These are phyloP conservation scores for Sugiyamaella paludigena DNA, from an alignment of 1,139 yeast genomes.

Conservation along the genomic window DNA sequence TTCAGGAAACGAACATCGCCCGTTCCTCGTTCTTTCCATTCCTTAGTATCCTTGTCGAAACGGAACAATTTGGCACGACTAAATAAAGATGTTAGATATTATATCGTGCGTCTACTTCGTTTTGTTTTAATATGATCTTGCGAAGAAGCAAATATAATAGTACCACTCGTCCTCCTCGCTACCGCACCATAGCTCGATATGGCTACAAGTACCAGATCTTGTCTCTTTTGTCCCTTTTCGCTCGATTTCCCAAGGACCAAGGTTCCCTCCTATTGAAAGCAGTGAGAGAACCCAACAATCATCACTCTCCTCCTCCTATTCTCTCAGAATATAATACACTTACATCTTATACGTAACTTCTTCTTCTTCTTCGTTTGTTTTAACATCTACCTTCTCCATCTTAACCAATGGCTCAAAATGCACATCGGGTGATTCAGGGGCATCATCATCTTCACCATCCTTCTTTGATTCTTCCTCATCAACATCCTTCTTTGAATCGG, in stretches of 20 bases:
- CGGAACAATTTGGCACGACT: conserved; percentile 88
- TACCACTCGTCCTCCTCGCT: no score
- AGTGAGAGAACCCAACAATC: no score
- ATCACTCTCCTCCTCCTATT: no score
- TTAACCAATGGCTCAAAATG: conserved; percentile 96
- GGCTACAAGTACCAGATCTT: no score
- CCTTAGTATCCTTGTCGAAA: conserved; percentile 70
- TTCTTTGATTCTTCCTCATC: conserved; percentile 38
- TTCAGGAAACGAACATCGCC: conserved; percentile 96
- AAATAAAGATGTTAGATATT: conserved; percentile 9
- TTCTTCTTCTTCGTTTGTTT: conserved; percentile 96
- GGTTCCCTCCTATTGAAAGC: no score
- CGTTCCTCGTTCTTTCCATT: conserved; percentile 99
- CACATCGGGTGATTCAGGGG: conserved; percentile 87
- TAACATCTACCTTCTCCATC: conserved; percentile 92
- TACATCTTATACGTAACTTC: conserved; percentile 70
- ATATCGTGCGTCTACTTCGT: no score
- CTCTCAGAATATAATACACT: no score
- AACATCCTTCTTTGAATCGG: conserved; percentile 39
- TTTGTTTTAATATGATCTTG: no score
- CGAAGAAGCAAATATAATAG: no score
- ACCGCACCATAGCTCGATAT: no score
- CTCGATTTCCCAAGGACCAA: no score
- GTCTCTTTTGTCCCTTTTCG: no score
- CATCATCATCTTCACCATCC: conserved; percentile 54